phyloP scores from a whole-genome alignment of 2,329 filamentous ascomycete species.

The Cordyceps tenuipes region DNA sequence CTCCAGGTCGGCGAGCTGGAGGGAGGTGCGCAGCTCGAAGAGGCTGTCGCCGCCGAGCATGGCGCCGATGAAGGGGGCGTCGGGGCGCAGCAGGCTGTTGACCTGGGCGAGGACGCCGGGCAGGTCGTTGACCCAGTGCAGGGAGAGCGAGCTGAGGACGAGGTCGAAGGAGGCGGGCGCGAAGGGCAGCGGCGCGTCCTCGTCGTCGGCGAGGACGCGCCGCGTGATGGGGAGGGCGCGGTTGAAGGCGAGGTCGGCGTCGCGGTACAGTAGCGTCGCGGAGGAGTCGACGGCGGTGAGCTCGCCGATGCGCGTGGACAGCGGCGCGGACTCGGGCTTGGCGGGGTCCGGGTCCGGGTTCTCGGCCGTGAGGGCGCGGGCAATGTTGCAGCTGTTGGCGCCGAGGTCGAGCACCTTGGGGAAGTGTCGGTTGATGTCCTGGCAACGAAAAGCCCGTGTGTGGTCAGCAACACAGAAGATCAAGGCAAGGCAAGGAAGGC shows the following conservation, averaged over 20 bases:
- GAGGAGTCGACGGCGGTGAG: conserved; percentile 81
- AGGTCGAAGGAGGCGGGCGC: conserved; percentile 74
- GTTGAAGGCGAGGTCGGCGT: conserved; percentile 68
- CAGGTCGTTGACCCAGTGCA: conserved; percentile 98
- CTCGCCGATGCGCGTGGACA: conserved; percentile 62
- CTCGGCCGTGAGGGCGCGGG: conserved; percentile 65
- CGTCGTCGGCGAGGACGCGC: conserved; percentile 65
- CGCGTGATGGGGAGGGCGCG: conserved; percentile 62
- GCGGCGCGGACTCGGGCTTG: conserved; percentile 53
- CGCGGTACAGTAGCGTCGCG: conserved; percentile 67
- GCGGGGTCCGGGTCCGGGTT: conserved; percentile 54
- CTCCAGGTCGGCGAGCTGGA: conserved; percentile 89
- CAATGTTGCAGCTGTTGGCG: conserved; percentile 92
- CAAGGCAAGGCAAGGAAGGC: neutral
- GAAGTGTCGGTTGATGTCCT: conserved; percentile 91
- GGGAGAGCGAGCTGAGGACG: conserved; percentile 76
- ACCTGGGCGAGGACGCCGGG: conserved; percentile 77
- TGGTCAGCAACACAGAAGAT: too few relatives aligned
- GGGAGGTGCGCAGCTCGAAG: conserved; percentile 83
- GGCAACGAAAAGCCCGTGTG: neutral
- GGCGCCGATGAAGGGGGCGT: conserved; percentile 84
- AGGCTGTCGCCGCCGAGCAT: conserved; percentile 96
- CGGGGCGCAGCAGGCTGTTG: conserved; percentile 80
- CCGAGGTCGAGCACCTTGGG: conserved; percentile 82
- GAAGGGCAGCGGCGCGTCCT: conserved; percentile 58